Evolutionary conservation across 768 basidiomycete genomes (phyloP).

Genomic region (Macrolepiota fuliginosa): DNA sequence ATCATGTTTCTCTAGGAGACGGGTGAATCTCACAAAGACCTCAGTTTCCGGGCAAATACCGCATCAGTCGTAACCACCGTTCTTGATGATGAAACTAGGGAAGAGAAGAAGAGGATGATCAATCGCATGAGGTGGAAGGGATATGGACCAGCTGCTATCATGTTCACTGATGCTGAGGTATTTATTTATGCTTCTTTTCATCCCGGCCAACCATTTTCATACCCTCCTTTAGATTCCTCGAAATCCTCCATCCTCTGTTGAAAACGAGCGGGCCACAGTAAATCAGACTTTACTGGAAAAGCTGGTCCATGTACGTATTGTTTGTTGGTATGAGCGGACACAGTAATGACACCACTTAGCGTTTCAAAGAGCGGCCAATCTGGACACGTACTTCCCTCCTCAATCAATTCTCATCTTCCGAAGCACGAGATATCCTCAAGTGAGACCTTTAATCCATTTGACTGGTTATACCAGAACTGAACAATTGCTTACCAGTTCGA

Average conservation of each 20-base stretch:
- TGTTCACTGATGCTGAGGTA: slow-evolving; percentile 61
- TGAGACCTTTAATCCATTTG: slow-evolving; percentile 30
- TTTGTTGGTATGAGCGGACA: not conserved
- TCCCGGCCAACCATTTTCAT: not conserved
- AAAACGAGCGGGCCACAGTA: slow-evolving; percentile 53
- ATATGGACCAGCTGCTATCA: slow-evolving; percentile 69
- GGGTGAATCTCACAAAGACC: not conserved
- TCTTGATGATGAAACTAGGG: slow-evolving; percentile 73
- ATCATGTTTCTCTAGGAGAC: not conserved
- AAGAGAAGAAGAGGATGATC: slow-evolving; percentile 80
- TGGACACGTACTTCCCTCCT: slow-evolving; percentile 89
- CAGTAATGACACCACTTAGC: slow-evolving; percentile 33
- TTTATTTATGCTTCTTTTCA: not conserved
- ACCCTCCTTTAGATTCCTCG: slow-evolving; percentile 54
- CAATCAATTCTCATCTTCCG: slow-evolving; percentile 71
- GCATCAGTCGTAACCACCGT: slow-evolving; percentile 68
- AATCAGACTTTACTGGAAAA: slow-evolving; percentile 53
- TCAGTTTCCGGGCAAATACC: slow-evolving; percentile 75
- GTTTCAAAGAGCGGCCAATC: slow-evolving; percentile 73
- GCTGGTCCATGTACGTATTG: slow-evolving; percentile 47
- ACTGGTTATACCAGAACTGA: not conserved
- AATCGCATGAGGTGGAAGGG: slow-evolving; percentile 88
- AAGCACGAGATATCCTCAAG: slow-evolving; percentile 76
- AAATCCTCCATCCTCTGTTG: slow-evolving; percentile 58
- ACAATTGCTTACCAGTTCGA: slow-evolving; percentile 53